Conservation (phyloP, 2,329 filamentous ascomycete species). For the Phaeosphaeriaceae sp. region DNA sequence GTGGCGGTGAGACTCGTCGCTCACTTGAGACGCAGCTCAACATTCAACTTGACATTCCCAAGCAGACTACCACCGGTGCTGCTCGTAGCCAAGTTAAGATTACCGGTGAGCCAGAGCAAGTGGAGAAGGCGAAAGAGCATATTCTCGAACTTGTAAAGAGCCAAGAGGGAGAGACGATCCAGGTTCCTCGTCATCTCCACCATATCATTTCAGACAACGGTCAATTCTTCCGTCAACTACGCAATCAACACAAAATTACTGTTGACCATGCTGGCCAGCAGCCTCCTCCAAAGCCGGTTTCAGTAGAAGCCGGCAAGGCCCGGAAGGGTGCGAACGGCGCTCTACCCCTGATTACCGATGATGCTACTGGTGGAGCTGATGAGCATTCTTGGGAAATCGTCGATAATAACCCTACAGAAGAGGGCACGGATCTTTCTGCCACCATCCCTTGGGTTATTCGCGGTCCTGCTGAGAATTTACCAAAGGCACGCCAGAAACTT, state of each 20-base stretch:
- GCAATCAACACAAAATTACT: slow-evolving; percentile 84
- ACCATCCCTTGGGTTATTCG: slow-evolving; percentile 90
- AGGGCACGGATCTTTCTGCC: slow-evolving; percentile 57
- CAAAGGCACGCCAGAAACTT: slow-evolving; percentile 79
- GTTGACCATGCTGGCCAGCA: slow-evolving; percentile 88
- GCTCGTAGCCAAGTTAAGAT: slow-evolving; percentile 86
- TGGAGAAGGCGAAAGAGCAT: slow-evolving; percentile 86
- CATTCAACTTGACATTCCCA: slow-evolving; percentile 87
- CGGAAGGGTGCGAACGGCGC: slow-evolving; percentile 64
- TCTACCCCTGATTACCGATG: slow-evolving; percentile 93
- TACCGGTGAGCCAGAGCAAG: slow-evolving; percentile 76
- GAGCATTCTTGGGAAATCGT: slow-evolving; percentile 87
- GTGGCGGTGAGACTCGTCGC: slow-evolving; percentile 85
- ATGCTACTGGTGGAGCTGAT: slow-evolving; percentile 59
- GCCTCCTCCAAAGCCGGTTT: slow-evolving; percentile 72
- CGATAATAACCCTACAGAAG: slow-evolving; percentile 62
- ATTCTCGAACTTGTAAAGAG: slow-evolving; percentile 81
- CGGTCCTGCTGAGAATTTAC: slow-evolving; percentile 77
- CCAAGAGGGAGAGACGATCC: slow-evolving; percentile 85
- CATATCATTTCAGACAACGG: slow-evolving; percentile 87
- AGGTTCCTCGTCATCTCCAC: slow-evolving; percentile 82
- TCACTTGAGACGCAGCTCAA: slow-evolving; percentile 85
- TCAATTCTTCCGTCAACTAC: slow-evolving; percentile 89
- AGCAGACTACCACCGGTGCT: slow-evolving; percentile 71
- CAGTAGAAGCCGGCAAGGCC: slow-evolving; percentile 52